Base-by-base conservation (phyloP, 441 rosid genomes). In the Corymbia calophylla region DNA sequence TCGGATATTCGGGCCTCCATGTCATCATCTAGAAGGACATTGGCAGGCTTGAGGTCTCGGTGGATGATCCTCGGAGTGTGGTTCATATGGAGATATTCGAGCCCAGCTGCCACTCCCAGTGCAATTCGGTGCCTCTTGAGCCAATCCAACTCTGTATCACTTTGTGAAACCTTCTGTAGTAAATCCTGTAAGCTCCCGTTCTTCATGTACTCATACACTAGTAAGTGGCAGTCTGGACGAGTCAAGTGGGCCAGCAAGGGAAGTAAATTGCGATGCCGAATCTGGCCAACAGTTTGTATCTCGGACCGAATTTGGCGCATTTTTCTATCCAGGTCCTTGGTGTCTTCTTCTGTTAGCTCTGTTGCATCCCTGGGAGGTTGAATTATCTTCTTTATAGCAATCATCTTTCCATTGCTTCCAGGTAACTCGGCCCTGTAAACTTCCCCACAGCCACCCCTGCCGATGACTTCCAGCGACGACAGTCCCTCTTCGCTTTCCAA, bases 1-100 rank as follows among this genome's bases (percentile, higher is more conserved):
- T 97, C 99, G 0, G 99, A 93, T 44, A 97, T 97, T 87, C 98
- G 92, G 25, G 99, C 98, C 92, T 96, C 99, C 98, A 97, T 95
- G 88, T 96, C 96, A 53, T 97, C 98, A 35, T 96, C 99, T 10
- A 97, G 95, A 86, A 98, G 98, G 68, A 98, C 70, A n/a, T 97
- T 98, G 6, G 96, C 97, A 2, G 99, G 99, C 92, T 98, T 98
- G 31, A 98, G 93, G 93, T 98, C 99, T 89, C 99, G 91, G 86
- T 98, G 99, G 90, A 96, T 96, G 89, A 98, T 96, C 19, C 92
- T 90, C 5, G 97, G 97, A 86, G 86, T 94, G n/a, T 95, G 97
- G 89, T 91, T 91, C 88, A 81, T 85, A 93, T 98, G 98, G 86
- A 97, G 99, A 89, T 97, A 97, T 91, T 96, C 99, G 3, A 97